A percentile compares a stretch with the other conserved stretches of the same genome.
Conservation (phyloP, 129 eudicot genomes). For the Saussurea involucrata region DNA sequence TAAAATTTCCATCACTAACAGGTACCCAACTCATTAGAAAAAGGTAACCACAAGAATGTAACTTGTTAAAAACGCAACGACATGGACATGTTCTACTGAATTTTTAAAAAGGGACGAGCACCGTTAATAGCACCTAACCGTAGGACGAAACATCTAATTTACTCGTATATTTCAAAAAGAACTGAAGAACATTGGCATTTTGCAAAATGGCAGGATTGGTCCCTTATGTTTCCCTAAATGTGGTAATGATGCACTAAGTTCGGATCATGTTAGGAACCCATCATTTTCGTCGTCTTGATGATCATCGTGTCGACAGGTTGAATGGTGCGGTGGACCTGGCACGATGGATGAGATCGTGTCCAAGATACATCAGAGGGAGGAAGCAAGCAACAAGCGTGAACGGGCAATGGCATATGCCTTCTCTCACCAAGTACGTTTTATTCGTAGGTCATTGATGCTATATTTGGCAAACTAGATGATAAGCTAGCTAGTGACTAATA, state of each 20-base stretch:
- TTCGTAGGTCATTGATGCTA: not conserved
- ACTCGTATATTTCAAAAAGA: too few relatives aligned
- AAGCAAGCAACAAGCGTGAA: constrained; percentile 49
- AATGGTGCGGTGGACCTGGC: constrained; percentile 50
- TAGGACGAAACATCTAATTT: too few relatives aligned
- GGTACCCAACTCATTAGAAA: too few relatives aligned
- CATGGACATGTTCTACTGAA: too few relatives aligned
- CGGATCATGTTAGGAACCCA: not conserved
- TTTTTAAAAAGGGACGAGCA: too few relatives aligned
- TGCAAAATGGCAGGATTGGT: not conserved
- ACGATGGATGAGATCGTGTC: constrained; percentile 42
- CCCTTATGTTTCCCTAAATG: constrained; percentile 1
- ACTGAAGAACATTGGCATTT: not conserved
- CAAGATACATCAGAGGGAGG: constrained; percentile 47
- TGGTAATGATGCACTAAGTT: not conserved
- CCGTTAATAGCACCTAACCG: too few relatives aligned
- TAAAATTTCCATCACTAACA: too few relatives aligned
- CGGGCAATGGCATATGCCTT: constrained; percentile 60
- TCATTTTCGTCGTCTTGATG: not conserved
- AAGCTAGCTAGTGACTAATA: not conserved
- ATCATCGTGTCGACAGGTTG: constrained; percentile 33
- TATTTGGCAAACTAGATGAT: not conserved
- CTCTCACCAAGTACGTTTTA: constrained; percentile 48
- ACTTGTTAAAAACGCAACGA: too few relatives aligned
- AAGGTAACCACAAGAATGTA: too few relatives aligned